Evolutionary conservation across 352 stramenopile species (phyloP), one percentile per base, ranked within the genome.

Genomic region (Globisporangium yorkense): DNA sequence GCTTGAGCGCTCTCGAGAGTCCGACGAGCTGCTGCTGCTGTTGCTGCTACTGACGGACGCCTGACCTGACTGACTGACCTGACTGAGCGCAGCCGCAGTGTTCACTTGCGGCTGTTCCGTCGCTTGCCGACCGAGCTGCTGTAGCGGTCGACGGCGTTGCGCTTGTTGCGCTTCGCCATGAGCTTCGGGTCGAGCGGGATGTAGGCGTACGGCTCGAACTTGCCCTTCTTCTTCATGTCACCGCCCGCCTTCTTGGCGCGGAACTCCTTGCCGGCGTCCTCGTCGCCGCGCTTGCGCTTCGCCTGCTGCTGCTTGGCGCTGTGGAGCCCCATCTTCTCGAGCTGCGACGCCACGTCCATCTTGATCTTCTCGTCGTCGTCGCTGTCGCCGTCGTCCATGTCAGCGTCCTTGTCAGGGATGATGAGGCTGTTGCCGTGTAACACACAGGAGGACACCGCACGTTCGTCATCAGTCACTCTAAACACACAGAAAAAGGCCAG

Each of bases 131-230:
- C 76, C 62, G 74, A 93, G 44, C 70, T 71, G 51, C 80, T 84
- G 62, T 92, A 95, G 54, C 77, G 80, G 56, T 75, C 78, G 51
- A 95, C 84, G 18, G 83, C 86, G 47, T 68, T 77, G 59, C 83
- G 81, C 65, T 92, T 93, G 77, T 94, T 92, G 65, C 84, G 81
- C 70, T 90, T 92, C 57, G 84, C 83, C 86, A 95, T 98, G 47
- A 97, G 78, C 67, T 97, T 98, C 18, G 92, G 92, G 76, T 99
- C 92, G 48, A 99, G 75, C 54, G 95, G 96, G 61, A 99, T 97
- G 79, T 98, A 99, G 9, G 96, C 96, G 71, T 98, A 99, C 54
- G 96, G 96, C 67, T 99, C 95, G 33, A 98, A 91, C 75, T 98
- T 98, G 70, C 88, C 90, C 86, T 98, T 98, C 70, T 96, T 97